Conservation (phyloP, 1,284 basidiomycete genomes). For the Ustilago lituana region DNA sequence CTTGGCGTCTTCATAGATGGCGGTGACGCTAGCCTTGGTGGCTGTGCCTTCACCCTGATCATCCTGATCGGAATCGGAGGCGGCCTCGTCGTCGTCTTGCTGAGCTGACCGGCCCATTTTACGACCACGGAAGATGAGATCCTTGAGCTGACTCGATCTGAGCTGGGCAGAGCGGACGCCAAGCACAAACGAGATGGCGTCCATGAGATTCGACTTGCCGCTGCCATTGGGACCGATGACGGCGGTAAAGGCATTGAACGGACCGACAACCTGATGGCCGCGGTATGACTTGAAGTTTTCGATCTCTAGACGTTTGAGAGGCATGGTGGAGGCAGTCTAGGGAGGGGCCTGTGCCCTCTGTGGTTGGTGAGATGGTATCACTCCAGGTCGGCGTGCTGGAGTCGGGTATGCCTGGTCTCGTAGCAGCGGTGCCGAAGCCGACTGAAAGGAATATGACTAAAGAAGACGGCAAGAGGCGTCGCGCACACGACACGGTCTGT, state of each 20-base stretch:
- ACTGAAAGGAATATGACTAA: too few relatives aligned
- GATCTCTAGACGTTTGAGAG: conserved; percentile 63
- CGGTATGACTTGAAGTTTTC: conserved; percentile 73
- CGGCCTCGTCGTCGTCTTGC: conserved; percentile 65
- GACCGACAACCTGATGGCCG: conserved; percentile 85
- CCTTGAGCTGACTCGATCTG: conserved; percentile 89
- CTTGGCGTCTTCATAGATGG: conserved; percentile 82
- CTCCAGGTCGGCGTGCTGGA: background rate
- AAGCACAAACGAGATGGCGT: conserved; percentile 98
- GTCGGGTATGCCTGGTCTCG: too few relatives aligned
- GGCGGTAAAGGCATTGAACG: conserved; percentile 91
- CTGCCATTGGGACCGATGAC: conserved; percentile 97
- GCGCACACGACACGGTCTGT: too few relatives aligned
- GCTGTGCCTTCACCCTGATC: conserved; percentile 80
- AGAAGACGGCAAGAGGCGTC: too few relatives aligned
- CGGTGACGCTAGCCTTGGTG: conserved; percentile 91
- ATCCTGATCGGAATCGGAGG: conserved; percentile 67
- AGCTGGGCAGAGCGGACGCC: conserved; percentile 94
- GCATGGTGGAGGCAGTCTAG: conserved; percentile 49
- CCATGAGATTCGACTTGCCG: conserved; percentile 99
- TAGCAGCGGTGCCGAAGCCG: too few relatives aligned
- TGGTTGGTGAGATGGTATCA: background rate
- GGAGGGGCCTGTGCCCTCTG: conserved; percentile 34
- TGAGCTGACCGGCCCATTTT: conserved; percentile 71
- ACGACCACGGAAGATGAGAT: conserved; percentile 91